These are phyloP conservation scores for Intubia oerlemansii DNA, from an alignment of 2,329 filamentous ascomycete genomes.

Conservation along the genomic window DNA sequence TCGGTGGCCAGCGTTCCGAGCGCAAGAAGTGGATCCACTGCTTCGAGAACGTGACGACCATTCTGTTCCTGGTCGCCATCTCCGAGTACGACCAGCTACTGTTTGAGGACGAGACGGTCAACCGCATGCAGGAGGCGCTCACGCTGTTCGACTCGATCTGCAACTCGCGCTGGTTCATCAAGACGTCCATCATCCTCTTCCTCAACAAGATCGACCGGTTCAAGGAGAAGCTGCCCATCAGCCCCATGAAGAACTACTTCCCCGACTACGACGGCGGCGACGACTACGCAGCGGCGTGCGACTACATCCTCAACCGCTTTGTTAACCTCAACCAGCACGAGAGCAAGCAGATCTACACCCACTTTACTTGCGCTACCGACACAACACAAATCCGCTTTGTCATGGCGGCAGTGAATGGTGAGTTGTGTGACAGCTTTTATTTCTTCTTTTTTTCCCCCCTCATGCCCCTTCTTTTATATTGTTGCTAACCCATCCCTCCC, in stretches of 20 bases:
- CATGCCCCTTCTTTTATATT: neutral
- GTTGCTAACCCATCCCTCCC: slow-evolving; percentile 25
- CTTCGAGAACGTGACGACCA: slow-evolving; percentile 93
- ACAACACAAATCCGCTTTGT: slow-evolving; percentile 98
- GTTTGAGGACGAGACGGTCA: slow-evolving; percentile 91
- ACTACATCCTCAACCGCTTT: slow-evolving; percentile 98
- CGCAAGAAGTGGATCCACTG: slow-evolving; percentile 97
- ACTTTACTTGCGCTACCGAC: slow-evolving; percentile 97
- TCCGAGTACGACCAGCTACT: slow-evolving; percentile 93
- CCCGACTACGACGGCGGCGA: slow-evolving; percentile 86
- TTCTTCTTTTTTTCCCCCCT: neutral
- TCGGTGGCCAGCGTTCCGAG: slow-evolving; percentile 78
- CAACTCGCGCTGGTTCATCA: slow-evolving; percentile 79
- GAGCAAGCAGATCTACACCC: slow-evolving; percentile 99
- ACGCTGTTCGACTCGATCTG: slow-evolving; percentile 76
- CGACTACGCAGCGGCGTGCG: slow-evolving; percentile 87
- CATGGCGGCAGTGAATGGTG: slow-evolving; percentile 98
- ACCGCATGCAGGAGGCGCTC: slow-evolving; percentile 79
- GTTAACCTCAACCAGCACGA: slow-evolving; percentile 97
- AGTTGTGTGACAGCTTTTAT: slow-evolving; percentile 13
- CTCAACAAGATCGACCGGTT: slow-evolving; percentile 83
- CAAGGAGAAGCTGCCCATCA: slow-evolving; percentile 64
- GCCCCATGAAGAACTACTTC: slow-evolving; percentile 78
- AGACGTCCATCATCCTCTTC: slow-evolving; percentile 75
- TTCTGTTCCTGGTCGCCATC: slow-evolving; percentile 90